Evolutionary conservation across 2,329 filamentous ascomycete species (phyloP).

Genomic region (Stagonosporopsis tanaceti): DNA sequence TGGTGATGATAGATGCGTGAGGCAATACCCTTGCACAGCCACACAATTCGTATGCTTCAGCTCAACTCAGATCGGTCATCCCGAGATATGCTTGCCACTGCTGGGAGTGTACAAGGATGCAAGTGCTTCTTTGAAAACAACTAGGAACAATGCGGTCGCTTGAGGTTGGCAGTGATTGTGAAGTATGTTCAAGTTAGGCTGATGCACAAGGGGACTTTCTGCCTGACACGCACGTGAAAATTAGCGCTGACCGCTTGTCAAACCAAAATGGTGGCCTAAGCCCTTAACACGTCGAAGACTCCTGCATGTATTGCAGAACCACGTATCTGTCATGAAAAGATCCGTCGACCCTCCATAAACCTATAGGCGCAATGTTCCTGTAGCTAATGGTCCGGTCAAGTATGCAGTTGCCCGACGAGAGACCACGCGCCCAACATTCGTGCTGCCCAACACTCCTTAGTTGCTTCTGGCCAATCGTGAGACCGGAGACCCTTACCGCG

Average conservation of each 20-base stretch:
- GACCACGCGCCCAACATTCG: not conserved
- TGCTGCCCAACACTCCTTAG: not conserved
- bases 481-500: not conserved
- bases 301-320: not conserved
- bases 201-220: not conserved
- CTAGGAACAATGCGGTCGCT: not conserved
- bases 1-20: not conserved
- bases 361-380: not conserved
- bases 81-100: not conserved
- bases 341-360: not conserved
- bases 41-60: not conserved
- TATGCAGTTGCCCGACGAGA: not conserved
- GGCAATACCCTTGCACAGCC: not conserved
- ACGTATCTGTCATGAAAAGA: not conserved
- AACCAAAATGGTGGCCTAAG: not conserved
- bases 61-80: not conserved
- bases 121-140: not conserved
- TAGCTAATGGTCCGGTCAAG: not conserved
- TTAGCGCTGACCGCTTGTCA: not conserved
- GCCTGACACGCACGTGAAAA: not conserved
- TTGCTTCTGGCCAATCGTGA: not conserved
- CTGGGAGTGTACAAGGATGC: not conserved
- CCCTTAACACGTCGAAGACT: not conserved
- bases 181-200: not conserved
- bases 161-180: not conserved